Percentiles rank a stretch among this genome's conserved stretches.
Conservation (phyloP, 495 filamentous ascomycete genomes). For the Penicillium turbatum region DNA sequence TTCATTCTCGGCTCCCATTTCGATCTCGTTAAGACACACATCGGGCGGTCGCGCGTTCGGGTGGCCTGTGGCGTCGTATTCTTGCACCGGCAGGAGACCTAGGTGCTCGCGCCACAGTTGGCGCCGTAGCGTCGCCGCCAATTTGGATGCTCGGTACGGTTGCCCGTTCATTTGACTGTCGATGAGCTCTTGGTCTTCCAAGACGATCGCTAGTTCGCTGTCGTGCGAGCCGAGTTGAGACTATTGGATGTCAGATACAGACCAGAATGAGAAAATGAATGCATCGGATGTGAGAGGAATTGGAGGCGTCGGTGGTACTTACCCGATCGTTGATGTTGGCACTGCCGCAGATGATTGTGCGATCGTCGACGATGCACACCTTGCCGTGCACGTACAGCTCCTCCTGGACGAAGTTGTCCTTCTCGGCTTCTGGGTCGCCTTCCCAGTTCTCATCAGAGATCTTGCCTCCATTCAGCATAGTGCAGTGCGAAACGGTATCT, state of each 20-base stretch:
- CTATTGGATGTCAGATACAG: conserved; percentile 23
- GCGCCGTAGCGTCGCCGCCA: conserved; percentile 75
- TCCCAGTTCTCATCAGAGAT: conserved; percentile 70
- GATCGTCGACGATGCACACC: conserved; percentile 80
- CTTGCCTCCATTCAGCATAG: conserved; percentile 66
- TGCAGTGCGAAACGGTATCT: conserved; percentile 73
- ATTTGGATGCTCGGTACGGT: conserved; percentile 66
- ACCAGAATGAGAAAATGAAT: conserved; percentile 1
- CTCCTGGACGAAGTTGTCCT: conserved; percentile 86
- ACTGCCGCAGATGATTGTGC: conserved; percentile 75
- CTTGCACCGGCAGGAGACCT: conserved; percentile 72
- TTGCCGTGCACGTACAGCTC: conserved; percentile 94
- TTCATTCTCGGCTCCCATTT: conserved; percentile 61
- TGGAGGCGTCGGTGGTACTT: conserved; percentile 13
- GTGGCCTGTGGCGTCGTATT: conserved; percentile 63
- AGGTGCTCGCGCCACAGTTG: conserved; percentile 93
- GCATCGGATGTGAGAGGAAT: neutral
- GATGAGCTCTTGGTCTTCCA: conserved; percentile 78
- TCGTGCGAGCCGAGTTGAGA: conserved; percentile 88
- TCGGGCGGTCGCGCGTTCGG: conserved; percentile 80
- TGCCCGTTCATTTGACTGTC: conserved; percentile 73
- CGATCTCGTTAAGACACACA: conserved; percentile 63
- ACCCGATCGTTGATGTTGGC: conserved; percentile 90
- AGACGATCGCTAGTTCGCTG: conserved; percentile 86
- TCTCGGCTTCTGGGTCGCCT: conserved; percentile 65